phyloP scores from a whole-genome alignment of 768 basidiomycete genomes.

The Strobilomyces echinocephalus region DNA sequence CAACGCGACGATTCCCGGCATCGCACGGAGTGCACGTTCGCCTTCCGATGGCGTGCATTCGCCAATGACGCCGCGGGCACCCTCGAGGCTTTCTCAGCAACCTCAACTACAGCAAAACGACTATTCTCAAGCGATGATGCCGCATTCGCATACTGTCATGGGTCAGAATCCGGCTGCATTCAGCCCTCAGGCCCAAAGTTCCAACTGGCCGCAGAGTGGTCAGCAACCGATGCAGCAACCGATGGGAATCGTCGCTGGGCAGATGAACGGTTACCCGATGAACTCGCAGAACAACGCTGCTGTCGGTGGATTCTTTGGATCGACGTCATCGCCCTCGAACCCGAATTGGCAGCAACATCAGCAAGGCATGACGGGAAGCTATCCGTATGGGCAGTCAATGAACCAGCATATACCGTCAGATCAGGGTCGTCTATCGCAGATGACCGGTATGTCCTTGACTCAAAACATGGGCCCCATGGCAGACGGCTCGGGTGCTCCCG shows the following conservation, averaged over 20 bases:
- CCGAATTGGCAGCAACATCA: slow-evolving; percentile 27
- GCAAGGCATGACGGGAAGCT: slow-evolving; percentile 26
- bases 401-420: slow-evolving; percentile 22
- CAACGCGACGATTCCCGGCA: slow-evolving; percentile 63
- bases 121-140: slow-evolving; percentile 35
- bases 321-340: slow-evolving; percentile 24
- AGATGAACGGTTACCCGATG: slow-evolving; percentile 34
- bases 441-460: slow-evolving; percentile 49
- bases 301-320: slow-evolving; percentile 22
- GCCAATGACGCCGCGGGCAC: slow-evolving; percentile 38
- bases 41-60: slow-evolving; percentile 60
- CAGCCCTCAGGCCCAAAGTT: slow-evolving; percentile 37
- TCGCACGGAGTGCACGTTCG: slow-evolving; percentile 69
- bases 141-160: slow-evolving; percentile 33
- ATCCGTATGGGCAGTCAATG: slow-evolving; percentile 28
- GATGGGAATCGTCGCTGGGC: slow-evolving; percentile 32
- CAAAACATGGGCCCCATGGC: slow-evolving; percentile 39
- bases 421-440: slow-evolving; percentile 39
- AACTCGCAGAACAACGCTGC: slow-evolving; percentile 35
- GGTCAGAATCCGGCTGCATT: slow-evolving; percentile 21
- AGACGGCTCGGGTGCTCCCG: slow-evolving; percentile 37
- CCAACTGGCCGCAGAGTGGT: slow-evolving; percentile 50
- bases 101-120: slow-evolving; percentile 48
- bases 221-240: slow-evolving; percentile 46
- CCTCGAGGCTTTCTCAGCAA: slow-evolving; percentile 34